phyloP scores from a whole-genome alignment of 805 yeast genomes.

The Wickerhamomyces kurtzmanii region DNA sequence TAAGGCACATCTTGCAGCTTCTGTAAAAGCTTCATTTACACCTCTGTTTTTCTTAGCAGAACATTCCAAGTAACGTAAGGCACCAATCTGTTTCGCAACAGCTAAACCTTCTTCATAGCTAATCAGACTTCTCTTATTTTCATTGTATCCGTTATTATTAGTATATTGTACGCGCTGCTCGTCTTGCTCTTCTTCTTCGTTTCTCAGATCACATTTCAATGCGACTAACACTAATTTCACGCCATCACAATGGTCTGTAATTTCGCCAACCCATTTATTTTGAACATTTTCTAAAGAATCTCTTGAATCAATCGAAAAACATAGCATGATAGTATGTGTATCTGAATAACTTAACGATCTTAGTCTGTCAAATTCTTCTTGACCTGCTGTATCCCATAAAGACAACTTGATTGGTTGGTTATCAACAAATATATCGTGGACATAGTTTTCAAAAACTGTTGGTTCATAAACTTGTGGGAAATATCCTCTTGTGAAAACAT shows the following conservation, averaged over 20 bases:
- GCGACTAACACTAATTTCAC: constrained; percentile 92
- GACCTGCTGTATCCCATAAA: constrained; percentile 98
- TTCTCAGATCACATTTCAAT: constrained; percentile 85
- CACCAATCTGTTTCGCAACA: constrained; percentile 90
- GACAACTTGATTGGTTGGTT: constrained; percentile 88
- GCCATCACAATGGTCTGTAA: constrained; percentile 94
- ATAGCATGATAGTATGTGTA: constrained; percentile 94
- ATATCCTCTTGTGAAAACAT: constrained; percentile 94
- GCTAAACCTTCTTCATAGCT: constrained; percentile 89
- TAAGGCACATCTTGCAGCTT: constrained; percentile 95
- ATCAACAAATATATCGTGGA: constrained; percentile 93
- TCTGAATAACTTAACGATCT: constrained; percentile 90
- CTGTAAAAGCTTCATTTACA: constrained; percentile 98
- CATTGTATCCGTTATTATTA: constrained; percentile 15
- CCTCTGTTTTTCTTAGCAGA: constrained; percentile 95
- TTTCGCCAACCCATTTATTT: constrained; percentile 95
- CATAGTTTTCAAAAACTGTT: constrained; percentile 94
- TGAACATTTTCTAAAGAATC: constrained; percentile 94
- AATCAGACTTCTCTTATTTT: constrained; percentile 45
- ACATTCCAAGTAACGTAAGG: constrained; percentile 90
- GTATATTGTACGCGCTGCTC: constrained; percentile 13
- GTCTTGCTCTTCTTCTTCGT: constrained; percentile 42
- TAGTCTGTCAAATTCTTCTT: constrained; percentile 93
- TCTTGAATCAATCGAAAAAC: constrained; percentile 88
- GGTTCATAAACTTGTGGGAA: constrained; percentile 98